Evolutionary conservation across 2,329 filamentous ascomycete genomes (phyloP).

Genomic region (Cladosporium sphaerospermum): DNA sequence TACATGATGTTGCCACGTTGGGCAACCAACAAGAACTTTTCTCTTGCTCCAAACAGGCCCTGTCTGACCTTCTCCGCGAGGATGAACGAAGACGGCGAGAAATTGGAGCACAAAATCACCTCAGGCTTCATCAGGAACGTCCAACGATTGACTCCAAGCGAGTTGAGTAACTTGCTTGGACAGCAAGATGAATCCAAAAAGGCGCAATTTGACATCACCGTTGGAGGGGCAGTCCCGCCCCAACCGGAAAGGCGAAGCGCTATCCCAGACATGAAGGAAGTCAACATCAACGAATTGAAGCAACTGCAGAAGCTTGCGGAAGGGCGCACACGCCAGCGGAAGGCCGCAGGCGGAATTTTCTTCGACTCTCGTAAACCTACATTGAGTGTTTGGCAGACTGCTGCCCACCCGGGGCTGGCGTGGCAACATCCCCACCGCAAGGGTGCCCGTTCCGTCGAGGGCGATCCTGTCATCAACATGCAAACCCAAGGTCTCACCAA

Average conservation of each 20-base stretch:
- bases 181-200: conserved; percentile 4
- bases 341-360: conserved; percentile 33
- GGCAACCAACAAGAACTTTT: conserved; percentile 47
- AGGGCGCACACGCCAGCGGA: conserved; percentile 29
- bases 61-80: conserved; percentile 56
- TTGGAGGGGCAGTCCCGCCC: conserved; percentile 30
- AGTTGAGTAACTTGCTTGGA: conserved; percentile 19
- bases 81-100: conserved; percentile 45
- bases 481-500: conserved; percentile 29
- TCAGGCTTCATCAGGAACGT: conserved; percentile 52
- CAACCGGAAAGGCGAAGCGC: conserved; percentile 5
- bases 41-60: conserved; percentile 48
- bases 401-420: conserved; percentile 27
- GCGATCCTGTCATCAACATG: conserved; percentile 41
- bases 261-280: conserved; percentile 22
- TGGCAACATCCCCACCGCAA: conserved; percentile 37
- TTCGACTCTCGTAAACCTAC: conserved; percentile 26
- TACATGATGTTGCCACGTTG: conserved; percentile 52
- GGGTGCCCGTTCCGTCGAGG: conserved; percentile 32
- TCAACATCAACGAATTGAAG: conserved; percentile 28
- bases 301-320: conserved; percentile 32
- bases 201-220: conserved; percentile 22
- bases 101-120: conserved; percentile 49
- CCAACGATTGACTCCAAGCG: conserved; percentile 45
- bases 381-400: conserved; percentile 33